Percentiles rank a stretch among this genome's conserved stretches.
phyloP scores from a whole-genome alignment of 306 rosid species.

The Delonix regia region DNA sequence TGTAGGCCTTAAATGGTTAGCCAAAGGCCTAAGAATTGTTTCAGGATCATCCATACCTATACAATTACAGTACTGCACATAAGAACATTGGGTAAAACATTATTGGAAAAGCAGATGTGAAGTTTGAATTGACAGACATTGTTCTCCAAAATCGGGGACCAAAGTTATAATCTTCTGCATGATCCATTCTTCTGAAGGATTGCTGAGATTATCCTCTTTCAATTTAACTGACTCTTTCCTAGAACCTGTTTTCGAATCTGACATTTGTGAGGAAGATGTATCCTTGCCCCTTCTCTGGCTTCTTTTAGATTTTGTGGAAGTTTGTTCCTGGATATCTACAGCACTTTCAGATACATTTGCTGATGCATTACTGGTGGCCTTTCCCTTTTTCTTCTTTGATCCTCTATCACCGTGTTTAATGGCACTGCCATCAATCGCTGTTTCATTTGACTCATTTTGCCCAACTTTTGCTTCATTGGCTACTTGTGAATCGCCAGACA shows the following conservation, averaged over 20 bases:
- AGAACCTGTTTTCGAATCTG: constrained; percentile 67
- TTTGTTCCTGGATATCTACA: constrained; percentile 68
- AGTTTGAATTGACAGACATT: constrained; percentile 62
- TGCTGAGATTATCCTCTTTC: constrained; percentile 64
- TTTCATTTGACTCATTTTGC: constrained; percentile 59
- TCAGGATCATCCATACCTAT: constrained; percentile 79
- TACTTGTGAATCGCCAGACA: constrained; percentile 49
- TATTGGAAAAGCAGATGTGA: constrained; percentile 30
- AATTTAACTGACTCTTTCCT: constrained; percentile 68
- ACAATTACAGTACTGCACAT: constrained; percentile 40
- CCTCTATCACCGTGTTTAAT: constrained; percentile 73
- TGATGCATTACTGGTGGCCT: constrained; percentile 51
- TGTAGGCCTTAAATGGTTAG: constrained; percentile 76
- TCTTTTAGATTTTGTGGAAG: constrained; percentile 79
- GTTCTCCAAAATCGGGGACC: constrained; percentile 87
- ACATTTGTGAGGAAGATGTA: constrained; percentile 52
- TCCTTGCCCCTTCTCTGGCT: constrained; percentile 84
- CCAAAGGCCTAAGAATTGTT: constrained; percentile 69
- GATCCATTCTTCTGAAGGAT: constrained; percentile 94
- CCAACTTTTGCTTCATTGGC: constrained; percentile 54
- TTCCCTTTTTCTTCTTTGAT: constrained; percentile 82
- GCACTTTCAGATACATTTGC: constrained; percentile 61
- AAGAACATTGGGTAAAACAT: constrained; percentile 39
- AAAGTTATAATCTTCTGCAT: constrained; percentile 70
- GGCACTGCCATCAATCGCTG: constrained; percentile 53